These are phyloP conservation scores for Phragmites australis DNA, from an alignment of 176 grass and related monocot species.

Conservation along the genomic window DNA sequence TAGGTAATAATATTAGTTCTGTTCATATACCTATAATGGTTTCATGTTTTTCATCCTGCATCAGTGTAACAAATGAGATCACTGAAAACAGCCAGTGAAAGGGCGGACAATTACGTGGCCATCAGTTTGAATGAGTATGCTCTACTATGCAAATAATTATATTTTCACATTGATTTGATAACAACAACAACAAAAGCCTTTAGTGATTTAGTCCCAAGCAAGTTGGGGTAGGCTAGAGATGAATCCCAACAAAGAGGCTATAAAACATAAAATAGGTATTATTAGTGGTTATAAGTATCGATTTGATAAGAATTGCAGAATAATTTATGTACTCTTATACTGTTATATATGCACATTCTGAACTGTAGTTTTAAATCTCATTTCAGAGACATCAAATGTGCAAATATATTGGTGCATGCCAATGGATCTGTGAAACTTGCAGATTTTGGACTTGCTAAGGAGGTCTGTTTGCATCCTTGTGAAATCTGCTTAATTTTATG, in stretches of 20 bases:
- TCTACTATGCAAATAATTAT: not conserved
- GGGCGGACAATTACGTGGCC: not conserved
- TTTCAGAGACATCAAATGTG: conserved; percentile 96
- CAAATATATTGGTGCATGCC: conserved; percentile 95
- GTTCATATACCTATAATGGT: conserved; percentile 15
- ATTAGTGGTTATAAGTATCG: no score
- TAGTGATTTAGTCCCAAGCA: no score
- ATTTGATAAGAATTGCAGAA: conserved; percentile 9
- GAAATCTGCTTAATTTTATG: conserved; percentile 23
- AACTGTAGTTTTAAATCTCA: conserved; percentile 27
- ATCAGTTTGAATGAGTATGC: conserved; percentile 8
- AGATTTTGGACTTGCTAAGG: conserved; percentile 93
- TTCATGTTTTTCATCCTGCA: not conserved
- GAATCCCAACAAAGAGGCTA: no score
- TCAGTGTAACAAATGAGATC: not conserved
- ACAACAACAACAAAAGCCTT: no score
- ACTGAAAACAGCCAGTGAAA: not conserved
- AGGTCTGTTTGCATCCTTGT: conserved; percentile 46
- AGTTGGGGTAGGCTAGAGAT: no score
- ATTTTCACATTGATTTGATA: conserved; percentile 23
- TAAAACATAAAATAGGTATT: no score
- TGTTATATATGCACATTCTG: conserved; percentile 14
- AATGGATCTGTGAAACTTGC: conserved; percentile 98
- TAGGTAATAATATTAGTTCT: conserved; percentile 57
- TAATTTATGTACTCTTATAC: not conserved